These are phyloP conservation scores for Pharus latifolius DNA, from an alignment of 176 grass and related monocot species.

Conservation along the genomic window DNA sequence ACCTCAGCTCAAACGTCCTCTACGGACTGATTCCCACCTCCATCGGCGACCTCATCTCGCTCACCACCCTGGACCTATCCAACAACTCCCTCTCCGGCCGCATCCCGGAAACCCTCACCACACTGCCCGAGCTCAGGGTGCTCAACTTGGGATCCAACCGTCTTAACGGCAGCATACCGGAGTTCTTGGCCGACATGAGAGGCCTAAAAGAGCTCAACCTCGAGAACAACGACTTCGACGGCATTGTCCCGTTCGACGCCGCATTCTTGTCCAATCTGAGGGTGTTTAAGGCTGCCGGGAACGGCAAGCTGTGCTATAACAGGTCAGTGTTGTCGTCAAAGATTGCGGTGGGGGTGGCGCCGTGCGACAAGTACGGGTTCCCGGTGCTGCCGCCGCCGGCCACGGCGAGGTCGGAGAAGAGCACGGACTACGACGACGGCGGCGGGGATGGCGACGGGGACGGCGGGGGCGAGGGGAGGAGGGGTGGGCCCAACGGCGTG, in stretches of 20 bases:
- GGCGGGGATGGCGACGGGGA: slow-evolving; percentile 7
- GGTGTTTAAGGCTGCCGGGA: slow-evolving; percentile 65
- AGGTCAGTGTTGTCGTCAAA: slow-evolving; percentile 52
- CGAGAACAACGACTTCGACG: slow-evolving; percentile 88
- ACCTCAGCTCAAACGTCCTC: slow-evolving; percentile 83
- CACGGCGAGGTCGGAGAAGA: slow-evolving; percentile 41
- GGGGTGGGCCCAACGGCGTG: slow-evolving; percentile 48
- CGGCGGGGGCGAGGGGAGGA: slow-evolving; percentile 1
- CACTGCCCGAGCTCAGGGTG: slow-evolving; percentile 61
- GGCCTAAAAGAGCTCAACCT: slow-evolving; percentile 57
- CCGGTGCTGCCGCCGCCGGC: slow-evolving; percentile 54
- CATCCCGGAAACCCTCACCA: slow-evolving; percentile 61
- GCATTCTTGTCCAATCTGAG: slow-evolving; percentile 53
- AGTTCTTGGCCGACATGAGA: slow-evolving; percentile 47
- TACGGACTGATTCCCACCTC: slow-evolving; percentile 50
- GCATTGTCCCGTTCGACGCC: slow-evolving; percentile 63
- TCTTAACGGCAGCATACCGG: slow-evolving; percentile 79
- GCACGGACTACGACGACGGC: slow-evolving; percentile 46
- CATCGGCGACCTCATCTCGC: slow-evolving; percentile 65
- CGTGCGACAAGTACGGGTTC: slow-evolving; percentile 80
- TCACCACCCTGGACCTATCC: slow-evolving; percentile 50
- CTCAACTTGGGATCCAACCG: slow-evolving; percentile 81
- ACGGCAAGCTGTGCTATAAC: slow-evolving; percentile 91
- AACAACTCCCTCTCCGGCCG: slow-evolving; percentile 60
- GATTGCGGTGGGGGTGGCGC: slow-evolving; percentile 62